Evolutionary conservation across 2,329 filamentous ascomycete genomes (phyloP).

Genomic region (Calonectria fujianensis): DNA sequence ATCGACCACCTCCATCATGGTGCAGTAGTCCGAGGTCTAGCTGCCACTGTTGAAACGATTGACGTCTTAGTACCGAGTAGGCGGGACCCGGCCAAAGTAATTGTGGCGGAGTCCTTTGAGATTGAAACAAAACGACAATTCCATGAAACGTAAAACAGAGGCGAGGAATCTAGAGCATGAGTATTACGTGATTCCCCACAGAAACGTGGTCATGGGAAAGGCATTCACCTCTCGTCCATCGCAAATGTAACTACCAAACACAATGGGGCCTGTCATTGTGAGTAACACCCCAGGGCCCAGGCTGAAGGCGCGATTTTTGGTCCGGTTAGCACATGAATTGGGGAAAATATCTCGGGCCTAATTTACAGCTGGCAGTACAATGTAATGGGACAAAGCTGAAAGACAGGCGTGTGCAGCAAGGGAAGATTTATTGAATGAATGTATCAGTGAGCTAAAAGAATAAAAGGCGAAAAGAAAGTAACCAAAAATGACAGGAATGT

Average conservation of each 20-base stretch:
- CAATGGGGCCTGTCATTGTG: neutral
- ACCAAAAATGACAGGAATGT: too few species aligned
- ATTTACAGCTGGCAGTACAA: neutral
- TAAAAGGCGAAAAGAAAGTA: too few species aligned
- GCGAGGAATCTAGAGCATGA: neutral
- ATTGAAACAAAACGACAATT: constrained; percentile 5
- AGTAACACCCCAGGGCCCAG: neutral
- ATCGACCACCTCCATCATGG: neutral
- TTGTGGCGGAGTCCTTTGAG: neutral
- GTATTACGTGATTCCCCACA: constrained; percentile 1
- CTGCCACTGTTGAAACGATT: neutral
- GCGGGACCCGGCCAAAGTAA: neutral
- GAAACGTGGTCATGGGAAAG: neutral
- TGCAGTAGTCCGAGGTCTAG: neutral
- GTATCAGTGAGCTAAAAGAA: neutral
- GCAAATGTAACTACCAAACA: neutral
- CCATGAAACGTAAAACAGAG: constrained; percentile 2
- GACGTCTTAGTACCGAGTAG: neutral
- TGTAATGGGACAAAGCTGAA: neutral
- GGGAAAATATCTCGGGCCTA: too few species aligned
- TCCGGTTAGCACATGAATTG: too few species aligned
- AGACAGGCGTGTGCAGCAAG: neutral
- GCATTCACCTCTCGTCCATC: neutral
- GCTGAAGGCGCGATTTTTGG: too few species aligned
- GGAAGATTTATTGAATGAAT: neutral